Base-by-base conservation (phyloP, 176 grass and related monocot genomes). In the Saccharum spontaneum region DNA sequence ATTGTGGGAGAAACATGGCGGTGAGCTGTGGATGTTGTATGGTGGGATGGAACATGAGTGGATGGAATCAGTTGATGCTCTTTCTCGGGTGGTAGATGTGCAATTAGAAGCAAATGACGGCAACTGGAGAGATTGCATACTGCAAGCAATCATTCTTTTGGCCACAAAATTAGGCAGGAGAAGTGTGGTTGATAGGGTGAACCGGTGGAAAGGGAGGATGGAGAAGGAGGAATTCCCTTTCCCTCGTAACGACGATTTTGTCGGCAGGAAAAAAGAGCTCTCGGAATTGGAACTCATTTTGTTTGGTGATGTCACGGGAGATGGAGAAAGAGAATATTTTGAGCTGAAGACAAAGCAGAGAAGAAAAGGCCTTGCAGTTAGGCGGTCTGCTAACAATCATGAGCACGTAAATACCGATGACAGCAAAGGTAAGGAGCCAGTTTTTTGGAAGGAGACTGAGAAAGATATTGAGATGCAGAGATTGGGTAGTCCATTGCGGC, bases 381-480 rank as follows among this genome's bases (percentile, higher is more conserved):
- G 80, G 71, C 70, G 57, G 69, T 59, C 89, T 83, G 80, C 54
- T 12, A 92, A 85, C 22, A 80, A 85, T 82, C 69, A 54, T 85
- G 92, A 93, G 50, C 78, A 87, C 40, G 50, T 61, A 73, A 90
- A 92, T 84, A 88, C 88, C 36, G 86, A 88, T 85, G 72, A 85
- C 37, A 80, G 75, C 60, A 98, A 94, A 87, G 91, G 96, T 57
- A 98, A 95, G 82, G 91, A 95, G 48, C 91, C 91, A 40, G 84
- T 98, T 68, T 62, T 94, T 62, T 98, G 97, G 97, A 95, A 93
- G 74, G 97, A 98, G 61, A 92, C 93, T n/a, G 93, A 94, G 79
- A 90, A 98, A 81, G 90, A 94, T 79, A 95, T 98, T 79, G 97
- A 98, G 84, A 98, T 98, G 97, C 89, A 94, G 86, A 95, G 93